These are phyloP conservation scores for Globisporangium takayamanum DNA, from an alignment of 352 stramenopile genomes.

Conservation along the genomic window DNA sequence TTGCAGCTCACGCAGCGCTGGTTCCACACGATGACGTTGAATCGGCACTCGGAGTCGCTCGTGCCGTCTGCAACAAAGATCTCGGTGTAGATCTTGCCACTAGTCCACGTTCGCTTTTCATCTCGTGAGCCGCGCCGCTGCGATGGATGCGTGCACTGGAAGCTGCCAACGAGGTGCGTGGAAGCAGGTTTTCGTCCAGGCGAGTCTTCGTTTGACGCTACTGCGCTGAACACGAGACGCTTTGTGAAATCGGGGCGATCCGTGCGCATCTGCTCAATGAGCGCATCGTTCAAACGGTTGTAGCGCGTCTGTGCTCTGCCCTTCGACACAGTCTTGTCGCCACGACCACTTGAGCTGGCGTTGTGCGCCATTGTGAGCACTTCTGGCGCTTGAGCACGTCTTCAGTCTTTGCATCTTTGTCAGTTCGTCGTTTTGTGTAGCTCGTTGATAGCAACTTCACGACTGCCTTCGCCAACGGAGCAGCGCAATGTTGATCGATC, in stretches of 20 bases:
- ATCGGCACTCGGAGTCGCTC: slow-evolving; percentile 5
- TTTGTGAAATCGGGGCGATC: slow-evolving; percentile 2
- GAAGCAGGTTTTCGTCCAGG: background rate
- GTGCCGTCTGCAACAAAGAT: slow-evolving; percentile 13
- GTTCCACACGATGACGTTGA: slow-evolving; percentile 21
- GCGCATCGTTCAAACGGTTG: slow-evolving; percentile 1
- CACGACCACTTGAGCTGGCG: background rate
- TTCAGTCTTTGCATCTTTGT: too few relatives aligned
- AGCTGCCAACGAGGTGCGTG: slow-evolving; percentile 2
- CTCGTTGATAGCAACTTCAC: too few relatives aligned
- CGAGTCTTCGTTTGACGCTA: background rate
- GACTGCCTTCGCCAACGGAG: too few relatives aligned
- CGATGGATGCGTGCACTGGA: slow-evolving; percentile 1
- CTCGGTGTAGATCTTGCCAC: slow-evolving; percentile 18
- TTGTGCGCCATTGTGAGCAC: background rate
- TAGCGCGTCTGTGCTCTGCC: slow-evolving; percentile 2
- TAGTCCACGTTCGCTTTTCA: slow-evolving; percentile 6
- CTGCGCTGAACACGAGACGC: background rate
- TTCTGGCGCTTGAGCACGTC: too few relatives aligned
- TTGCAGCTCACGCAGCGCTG: slow-evolving; percentile 17
- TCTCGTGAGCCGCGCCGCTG: background rate
- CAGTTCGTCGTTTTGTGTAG: too few relatives aligned
- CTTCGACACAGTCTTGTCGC: slow-evolving; percentile 2
- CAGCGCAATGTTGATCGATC: too few relatives aligned
- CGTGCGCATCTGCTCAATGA: slow-evolving; percentile 1